phyloP scores from a whole-genome alignment of 176 grass and related monocot genomes.

The Aegilops speltoides region DNA sequence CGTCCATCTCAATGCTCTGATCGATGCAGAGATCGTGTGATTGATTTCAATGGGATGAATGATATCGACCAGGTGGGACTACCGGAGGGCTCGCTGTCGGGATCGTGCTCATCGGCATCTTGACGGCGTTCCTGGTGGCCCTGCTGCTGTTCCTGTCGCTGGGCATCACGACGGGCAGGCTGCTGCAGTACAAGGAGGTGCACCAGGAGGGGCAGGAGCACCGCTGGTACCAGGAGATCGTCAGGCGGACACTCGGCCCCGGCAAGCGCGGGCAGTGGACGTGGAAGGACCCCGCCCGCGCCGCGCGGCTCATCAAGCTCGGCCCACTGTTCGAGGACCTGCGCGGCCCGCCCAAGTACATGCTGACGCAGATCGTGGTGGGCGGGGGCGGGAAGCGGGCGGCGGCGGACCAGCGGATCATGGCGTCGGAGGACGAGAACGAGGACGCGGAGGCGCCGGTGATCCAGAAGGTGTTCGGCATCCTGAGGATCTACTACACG shows the following conservation, averaged over 20 bases:
- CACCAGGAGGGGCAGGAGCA: constrained; percentile 56
- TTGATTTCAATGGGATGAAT: neutral
- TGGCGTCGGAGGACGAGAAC: constrained; percentile 73
- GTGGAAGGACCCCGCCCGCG: constrained; percentile 54
- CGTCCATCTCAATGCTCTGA: neutral
- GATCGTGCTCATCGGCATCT: constrained; percentile 44
- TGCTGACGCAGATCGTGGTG: constrained; percentile 56
- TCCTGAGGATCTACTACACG: constrained; percentile 67
- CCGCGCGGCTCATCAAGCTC: constrained; percentile 49
- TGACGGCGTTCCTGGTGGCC: constrained; percentile 53
- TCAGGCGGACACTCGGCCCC: constrained; percentile 57
- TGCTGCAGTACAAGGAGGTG: constrained; percentile 85
- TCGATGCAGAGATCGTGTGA: neutral
- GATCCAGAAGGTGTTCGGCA: constrained; percentile 70
- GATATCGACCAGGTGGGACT: constrained; percentile 46
- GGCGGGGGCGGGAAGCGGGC: constrained; percentile 25
- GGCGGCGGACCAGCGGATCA: constrained; percentile 47
- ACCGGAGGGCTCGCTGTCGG: constrained; percentile 46
- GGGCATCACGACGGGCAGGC: constrained; percentile 74
- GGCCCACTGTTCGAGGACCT: constrained; percentile 91
- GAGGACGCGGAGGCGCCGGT: constrained; percentile 69
- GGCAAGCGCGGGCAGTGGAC: constrained; percentile 87
- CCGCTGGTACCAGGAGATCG: constrained; percentile 77
- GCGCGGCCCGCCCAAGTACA: constrained; percentile 81
- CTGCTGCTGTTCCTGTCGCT: constrained; percentile 77